Conservation (phyloP, 371 early-diverging fungal species). For the Syncephalis plumigaleata region DNA sequence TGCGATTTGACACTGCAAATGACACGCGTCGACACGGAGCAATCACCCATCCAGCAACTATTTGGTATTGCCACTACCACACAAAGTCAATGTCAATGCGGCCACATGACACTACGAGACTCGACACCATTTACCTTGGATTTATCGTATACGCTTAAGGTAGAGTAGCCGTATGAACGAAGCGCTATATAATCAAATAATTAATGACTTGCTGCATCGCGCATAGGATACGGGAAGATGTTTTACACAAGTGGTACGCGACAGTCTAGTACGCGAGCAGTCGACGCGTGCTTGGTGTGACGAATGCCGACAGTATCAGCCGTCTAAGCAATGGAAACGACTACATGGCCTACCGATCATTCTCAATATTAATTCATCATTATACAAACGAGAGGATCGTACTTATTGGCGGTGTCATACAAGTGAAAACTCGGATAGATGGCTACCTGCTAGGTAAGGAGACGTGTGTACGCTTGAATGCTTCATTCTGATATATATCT, state of each 20-base stretch:
- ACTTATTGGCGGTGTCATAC: constrained; percentile 23
- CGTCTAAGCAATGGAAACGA: constrained; percentile 37
- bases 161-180: no score
- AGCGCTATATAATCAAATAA: no score
- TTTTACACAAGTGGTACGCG: no score
- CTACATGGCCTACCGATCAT: constrained; percentile 41
- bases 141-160: no score
- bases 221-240: no score
- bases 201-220: no score
- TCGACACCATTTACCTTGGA: no score
- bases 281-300: constrained; percentile 44
- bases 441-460: constrained; percentile 18
- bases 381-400: constrained; percentile 29
- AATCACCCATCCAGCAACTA: constrained; percentile 47
- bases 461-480: no score
- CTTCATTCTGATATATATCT: background rate
- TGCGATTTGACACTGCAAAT: constrained; percentile 12
- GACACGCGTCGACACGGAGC: constrained; percentile 4
- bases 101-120: background rate
- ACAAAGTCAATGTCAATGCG: constrained; percentile 42
- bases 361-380: constrained; percentile 49
- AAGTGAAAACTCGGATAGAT: constrained; percentile 6
- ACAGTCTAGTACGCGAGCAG: no score
- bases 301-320: constrained; percentile 51
- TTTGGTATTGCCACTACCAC: constrained; percentile 47